A percentile compares a stretch with the other conserved stretches of the same genome.
These are phyloP conservation scores for Thalia dealbata DNA, from an alignment of 176 grass and related monocot genomes.

Conservation along the genomic window DNA sequence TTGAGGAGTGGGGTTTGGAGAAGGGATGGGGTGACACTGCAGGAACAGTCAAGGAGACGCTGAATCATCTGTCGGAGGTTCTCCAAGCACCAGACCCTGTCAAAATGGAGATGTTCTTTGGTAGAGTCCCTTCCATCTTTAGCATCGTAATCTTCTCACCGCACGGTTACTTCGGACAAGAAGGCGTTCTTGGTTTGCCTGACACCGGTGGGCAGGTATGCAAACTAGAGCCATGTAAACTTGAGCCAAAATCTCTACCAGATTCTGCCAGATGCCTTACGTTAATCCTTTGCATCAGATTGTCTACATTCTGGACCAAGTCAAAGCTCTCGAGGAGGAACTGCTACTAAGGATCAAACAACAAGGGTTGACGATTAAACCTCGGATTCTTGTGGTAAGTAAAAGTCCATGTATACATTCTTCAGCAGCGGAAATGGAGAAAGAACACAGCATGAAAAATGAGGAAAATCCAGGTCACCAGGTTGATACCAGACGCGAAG, in stretches of 20 bases:
- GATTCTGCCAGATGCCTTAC: not conserved
- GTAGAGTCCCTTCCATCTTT: conserved; percentile 62
- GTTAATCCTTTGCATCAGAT: conserved; percentile 24
- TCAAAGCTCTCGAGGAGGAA: conserved; percentile 87
- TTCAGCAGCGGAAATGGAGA: not conserved
- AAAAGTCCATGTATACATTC: not conserved
- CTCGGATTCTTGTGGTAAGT: conserved; percentile 92
- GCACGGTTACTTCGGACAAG: conserved; percentile 96
- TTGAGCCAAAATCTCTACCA: not conserved
- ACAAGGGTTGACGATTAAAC: conserved; percentile 65
- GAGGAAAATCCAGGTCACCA: conserved; percentile 50
- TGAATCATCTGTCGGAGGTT: conserved; percentile 84
- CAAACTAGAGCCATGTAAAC: not conserved
- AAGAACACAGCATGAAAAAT: conserved; percentile 6
- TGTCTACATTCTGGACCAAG: conserved; percentile 96
- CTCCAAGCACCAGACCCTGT: conserved; percentile 86
- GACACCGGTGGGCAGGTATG: conserved; percentile 88
- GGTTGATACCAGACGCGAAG: conserved; percentile 87
- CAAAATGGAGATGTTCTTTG: conserved; percentile 88
- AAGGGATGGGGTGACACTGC: conserved; percentile 96
- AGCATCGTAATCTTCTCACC: conserved; percentile 79
- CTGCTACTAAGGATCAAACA: conserved; percentile 77
- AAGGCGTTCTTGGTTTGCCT: conserved; percentile 90
- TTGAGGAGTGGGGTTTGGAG: conserved; percentile 95
- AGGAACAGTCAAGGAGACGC: conserved; percentile 60